phyloP scores from a whole-genome alignment of 768 basidiomycete species.

The Russula emetica region DNA sequence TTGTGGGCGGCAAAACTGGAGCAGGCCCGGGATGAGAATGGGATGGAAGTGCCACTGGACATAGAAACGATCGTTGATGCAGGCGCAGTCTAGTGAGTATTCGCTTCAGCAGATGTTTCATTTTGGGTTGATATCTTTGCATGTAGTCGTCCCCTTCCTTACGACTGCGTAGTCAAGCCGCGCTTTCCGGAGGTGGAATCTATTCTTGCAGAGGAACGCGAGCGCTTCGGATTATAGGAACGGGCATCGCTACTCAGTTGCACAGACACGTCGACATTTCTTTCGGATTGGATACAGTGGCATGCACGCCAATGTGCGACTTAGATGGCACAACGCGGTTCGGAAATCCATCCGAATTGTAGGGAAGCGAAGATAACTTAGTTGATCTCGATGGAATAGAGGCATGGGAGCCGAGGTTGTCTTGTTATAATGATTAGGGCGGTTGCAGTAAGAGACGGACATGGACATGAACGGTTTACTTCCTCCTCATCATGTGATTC shows the following conservation, averaged over 20 bases:
- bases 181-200: slow-evolving; percentile 21
- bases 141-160: slow-evolving; percentile 24
- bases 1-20: slow-evolving; percentile 27
- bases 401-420: too few relatives aligned
- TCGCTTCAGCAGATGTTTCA: not conserved
- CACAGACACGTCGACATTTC: not conserved
- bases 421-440: too few relatives aligned
- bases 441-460: too few relatives aligned
- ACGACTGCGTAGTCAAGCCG: slow-evolving; percentile 26
- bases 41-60: slow-evolving; percentile 13
- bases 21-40: slow-evolving; percentile 16
- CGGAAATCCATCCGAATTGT: not conserved
- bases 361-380: not conserved
- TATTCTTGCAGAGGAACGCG: slow-evolving; percentile 11
- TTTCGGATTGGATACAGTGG: not conserved
- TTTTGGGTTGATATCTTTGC: not conserved
- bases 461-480: too few relatives aligned
- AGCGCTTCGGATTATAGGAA: not conserved
- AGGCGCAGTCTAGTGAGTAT: slow-evolving; percentile 17
- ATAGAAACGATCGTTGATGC: not conserved
- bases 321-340: not conserved
- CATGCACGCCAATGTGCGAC: not conserved
- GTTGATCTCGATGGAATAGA: too few relatives aligned
- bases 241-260: not conserved
- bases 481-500: too few relatives aligned